Percentiles rank a stretch among this genome's conserved stretches.
Conservation (phyloP, 495 filamentous ascomycete genomes). For the Chlorociboria aeruginascens region DNA sequence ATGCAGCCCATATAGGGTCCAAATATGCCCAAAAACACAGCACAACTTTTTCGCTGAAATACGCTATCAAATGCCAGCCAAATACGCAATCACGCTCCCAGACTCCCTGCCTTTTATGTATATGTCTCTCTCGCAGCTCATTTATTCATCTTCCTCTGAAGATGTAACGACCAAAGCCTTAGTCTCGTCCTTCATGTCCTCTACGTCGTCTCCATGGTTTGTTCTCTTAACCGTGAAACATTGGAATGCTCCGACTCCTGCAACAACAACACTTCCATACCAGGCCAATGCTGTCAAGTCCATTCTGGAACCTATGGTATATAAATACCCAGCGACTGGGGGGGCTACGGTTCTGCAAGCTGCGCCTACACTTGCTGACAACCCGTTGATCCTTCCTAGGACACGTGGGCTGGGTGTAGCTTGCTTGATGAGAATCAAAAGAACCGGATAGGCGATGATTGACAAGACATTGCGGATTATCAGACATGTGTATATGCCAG, state of each 20-base stretch:
- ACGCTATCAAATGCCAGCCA: no score
- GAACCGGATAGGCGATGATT: constrained; percentile 75
- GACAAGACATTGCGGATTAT: constrained; percentile 79
- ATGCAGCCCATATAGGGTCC: no score
- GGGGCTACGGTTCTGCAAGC: constrained; percentile 79
- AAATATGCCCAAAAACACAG: no score
- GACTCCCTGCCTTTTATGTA: no score
- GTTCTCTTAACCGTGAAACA: constrained; percentile 12
- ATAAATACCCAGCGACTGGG: constrained; percentile 72
- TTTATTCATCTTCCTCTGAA: not conserved
- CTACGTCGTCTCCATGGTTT: constrained; percentile 2
- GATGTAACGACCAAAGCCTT: not conserved
- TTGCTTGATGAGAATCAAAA: constrained; percentile 72
- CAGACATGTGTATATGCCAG: constrained; percentile 61
- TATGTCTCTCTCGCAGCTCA: not conserved
- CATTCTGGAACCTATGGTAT: constrained; percentile 60
- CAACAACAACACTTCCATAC: constrained; percentile 74
- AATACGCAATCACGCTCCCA: no score
- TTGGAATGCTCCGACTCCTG: constrained; percentile 51
- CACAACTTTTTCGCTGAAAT: no score
- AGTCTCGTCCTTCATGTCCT: not conserved
- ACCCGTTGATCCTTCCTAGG: constrained; percentile 81
- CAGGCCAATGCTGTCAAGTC: constrained; percentile 80
- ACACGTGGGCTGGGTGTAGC: constrained; percentile 66
- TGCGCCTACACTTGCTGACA: constrained; percentile 79